Evolutionary conservation across 495 filamentous ascomycete species (phyloP).

Genomic region (Penicillium egyptiacum): DNA sequence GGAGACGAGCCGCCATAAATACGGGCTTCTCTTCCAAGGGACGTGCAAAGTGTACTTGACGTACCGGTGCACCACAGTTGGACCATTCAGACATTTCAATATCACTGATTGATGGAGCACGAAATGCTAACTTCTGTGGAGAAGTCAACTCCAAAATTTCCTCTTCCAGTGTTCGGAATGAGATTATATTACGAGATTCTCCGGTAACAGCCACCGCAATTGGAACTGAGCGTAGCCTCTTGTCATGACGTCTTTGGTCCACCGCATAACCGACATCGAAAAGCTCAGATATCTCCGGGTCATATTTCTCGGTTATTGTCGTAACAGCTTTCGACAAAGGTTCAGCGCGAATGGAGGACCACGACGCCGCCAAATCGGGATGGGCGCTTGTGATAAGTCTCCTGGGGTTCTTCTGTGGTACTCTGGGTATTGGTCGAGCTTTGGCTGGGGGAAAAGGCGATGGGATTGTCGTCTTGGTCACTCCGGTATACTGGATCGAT

Average conservation of each 20-base stretch:
- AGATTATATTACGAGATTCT: constrained; percentile 42
- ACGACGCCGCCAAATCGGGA: constrained; percentile 42
- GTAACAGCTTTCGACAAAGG: constrained; percentile 33
- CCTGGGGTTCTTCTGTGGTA: constrained; percentile 15
- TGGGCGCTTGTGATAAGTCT: constrained; percentile 30
- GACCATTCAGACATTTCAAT: constrained; percentile 55
- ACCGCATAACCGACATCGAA: constrained; percentile 47
- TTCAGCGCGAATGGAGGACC: constrained; percentile 33
- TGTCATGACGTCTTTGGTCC: constrained; percentile 29
- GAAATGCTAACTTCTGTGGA: constrained; percentile 21
- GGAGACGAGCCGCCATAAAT: constrained; percentile 65
- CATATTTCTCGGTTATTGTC: constrained; percentile 31
- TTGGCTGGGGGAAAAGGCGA: constrained; percentile 22
- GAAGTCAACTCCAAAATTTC: constrained; percentile 32
- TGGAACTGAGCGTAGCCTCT: constrained; percentile 34
- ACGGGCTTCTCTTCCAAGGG: constrained; percentile 46
- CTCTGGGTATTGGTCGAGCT: constrained; percentile 16
- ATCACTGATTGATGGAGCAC: constrained; percentile 34
- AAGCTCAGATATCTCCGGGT: constrained; percentile 42
- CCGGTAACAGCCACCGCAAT: constrained; percentile 48
- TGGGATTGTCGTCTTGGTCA: constrained; percentile 32
- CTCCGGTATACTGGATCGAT: constrained; percentile 35
- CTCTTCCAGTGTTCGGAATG: constrained; percentile 38
- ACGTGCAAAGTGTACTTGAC: constrained; percentile 64
- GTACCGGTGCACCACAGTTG: constrained; percentile 58